Conservation (phyloP, 257 asterid genomes). For the Buddleja alternifolia region DNA sequence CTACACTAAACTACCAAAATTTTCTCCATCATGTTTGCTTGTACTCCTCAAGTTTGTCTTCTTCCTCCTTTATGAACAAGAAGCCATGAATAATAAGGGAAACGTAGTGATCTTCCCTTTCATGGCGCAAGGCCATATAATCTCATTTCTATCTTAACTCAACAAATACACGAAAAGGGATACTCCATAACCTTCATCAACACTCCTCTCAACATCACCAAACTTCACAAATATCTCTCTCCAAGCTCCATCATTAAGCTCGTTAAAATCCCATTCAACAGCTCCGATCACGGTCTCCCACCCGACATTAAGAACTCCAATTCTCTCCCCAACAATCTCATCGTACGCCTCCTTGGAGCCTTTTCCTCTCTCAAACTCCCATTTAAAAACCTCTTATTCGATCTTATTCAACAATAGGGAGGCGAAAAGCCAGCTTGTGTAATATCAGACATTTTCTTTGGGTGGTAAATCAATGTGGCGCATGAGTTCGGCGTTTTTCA, state of each 20-base stretch:
- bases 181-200: slow-evolving; percentile 4
- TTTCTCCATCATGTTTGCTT: too few relatives aligned
- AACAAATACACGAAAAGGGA: slow-evolving; percentile 3
- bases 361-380: slow-evolving; percentile 37
- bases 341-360: slow-evolving; percentile 41
- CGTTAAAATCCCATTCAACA: slow-evolving; percentile 46
- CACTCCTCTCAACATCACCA: slow-evolving; percentile 47
- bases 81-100: too few relatives aligned
- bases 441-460: slow-evolving; percentile 56
- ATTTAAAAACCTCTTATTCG: slow-evolving; percentile 33
- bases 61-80: too few relatives aligned
- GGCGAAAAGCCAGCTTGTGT: slow-evolving; percentile 52
- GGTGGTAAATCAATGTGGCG: slow-evolving; percentile 55
- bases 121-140: slow-evolving; percentile 26
- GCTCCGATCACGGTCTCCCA: slow-evolving; percentile 47
- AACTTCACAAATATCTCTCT: slow-evolving; percentile 37
- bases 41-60: too few relatives aligned
- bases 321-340: slow-evolving; percentile 41
- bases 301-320: slow-evolving; percentile 42
- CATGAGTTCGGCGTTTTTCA: slow-evolving; percentile 56
- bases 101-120: slow-evolving; percentile 27
- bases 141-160: slow-evolving; percentile 15
- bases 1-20: too few relatives aligned
- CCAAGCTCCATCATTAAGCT: slow-evolving; percentile 39
- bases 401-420: slow-evolving; percentile 24